Evolutionary conservation across 2,329 filamentous ascomycete genomes (phyloP), one percentile per base, ranked within the genome.

Genomic region (Elsinoe necatrix): DNA sequence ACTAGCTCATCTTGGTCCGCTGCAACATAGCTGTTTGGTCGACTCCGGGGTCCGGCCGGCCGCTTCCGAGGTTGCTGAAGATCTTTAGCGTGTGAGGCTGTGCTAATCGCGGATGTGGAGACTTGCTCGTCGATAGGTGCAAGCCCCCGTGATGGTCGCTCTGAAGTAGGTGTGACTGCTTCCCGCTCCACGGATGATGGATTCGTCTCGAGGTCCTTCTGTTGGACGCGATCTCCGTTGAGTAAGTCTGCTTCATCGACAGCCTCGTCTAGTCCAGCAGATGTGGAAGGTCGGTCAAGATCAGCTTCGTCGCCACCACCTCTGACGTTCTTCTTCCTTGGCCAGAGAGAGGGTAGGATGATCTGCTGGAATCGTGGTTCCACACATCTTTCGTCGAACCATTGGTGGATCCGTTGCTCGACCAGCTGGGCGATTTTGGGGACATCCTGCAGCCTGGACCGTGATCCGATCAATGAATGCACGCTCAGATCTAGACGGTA

Each of bases 321-420:
- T 23, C 88, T 75, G 0, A 88, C 90, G 63, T 90, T 95, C 74
- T 83, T 86, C 75, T 91, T 92, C 47, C 87, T 76, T 1, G 89
- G 89, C 89, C 89, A 95, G 58, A 93, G 68, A 63, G 83, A 89
- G 0, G 89, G 89, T 7, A 95, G 75, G 0, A 87, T 86, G 61
- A 93, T 92, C 67, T 93, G 87, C 68, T 93, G 89, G 69, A 93
- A 93, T 23, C 87, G 80, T 1, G 89, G 89, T 71, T 93, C 88
- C 5, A 95, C 89, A 60, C 84, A 87, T 47, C 89, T 82, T 67
- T 93, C 88, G 68, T 93, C 88, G 69, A 95, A 92, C 89, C 89
- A 95, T 56, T 83, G 82, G 71, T 93, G 88, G 14, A 95, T 77
- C 16, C 87, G 79, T 3, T 84, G 80, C 71, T 95, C 89, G 39